Evolutionary conservation across 1,284 basidiomycete genomes (phyloP).

Genomic region (Butyriboletus appendiculatus): DNA sequence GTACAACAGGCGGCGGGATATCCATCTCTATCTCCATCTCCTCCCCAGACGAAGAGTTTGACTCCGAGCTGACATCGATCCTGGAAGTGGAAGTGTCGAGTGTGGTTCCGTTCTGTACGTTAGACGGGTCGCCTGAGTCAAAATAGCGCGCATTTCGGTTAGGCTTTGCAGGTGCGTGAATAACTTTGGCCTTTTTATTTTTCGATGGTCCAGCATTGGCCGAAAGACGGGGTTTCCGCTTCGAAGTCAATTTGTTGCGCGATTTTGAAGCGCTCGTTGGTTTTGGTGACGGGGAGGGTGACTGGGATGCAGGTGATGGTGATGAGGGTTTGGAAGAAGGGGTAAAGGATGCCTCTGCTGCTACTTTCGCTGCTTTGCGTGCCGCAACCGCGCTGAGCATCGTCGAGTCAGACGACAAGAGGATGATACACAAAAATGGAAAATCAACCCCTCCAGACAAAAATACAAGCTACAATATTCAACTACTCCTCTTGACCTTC

Average conservation of each 20-base stretch:
- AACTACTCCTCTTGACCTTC: constrained; percentile 1
- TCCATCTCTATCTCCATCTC: constrained; percentile 31
- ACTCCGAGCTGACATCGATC: constrained; percentile 38
- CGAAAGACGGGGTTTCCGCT: constrained; percentile 21
- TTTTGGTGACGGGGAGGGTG: constrained; percentile 5
- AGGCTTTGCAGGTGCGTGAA: constrained; percentile 7
- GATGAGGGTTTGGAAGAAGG: constrained; percentile 18
- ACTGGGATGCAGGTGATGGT: constrained; percentile 6
- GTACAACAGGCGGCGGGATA: constrained; percentile 5
- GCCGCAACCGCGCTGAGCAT: constrained; percentile 34
- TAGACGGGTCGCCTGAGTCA: constrained; percentile 35
- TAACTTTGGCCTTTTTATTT: constrained; percentile 26
- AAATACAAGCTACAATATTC: too few relatives aligned
- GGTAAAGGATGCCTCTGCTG: constrained; percentile 1
- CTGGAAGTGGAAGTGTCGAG: constrained; percentile 23
- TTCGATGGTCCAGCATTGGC: constrained; percentile 5
- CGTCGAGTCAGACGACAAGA: neutral
- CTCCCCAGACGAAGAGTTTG: constrained; percentile 28
- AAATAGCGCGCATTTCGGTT: constrained; percentile 37
- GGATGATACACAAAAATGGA: constrained; percentile 4
- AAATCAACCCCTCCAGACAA: neutral
- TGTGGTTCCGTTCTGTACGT: constrained; percentile 37
- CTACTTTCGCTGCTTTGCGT: constrained; percentile 24
- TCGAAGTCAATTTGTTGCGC: constrained; percentile 12
- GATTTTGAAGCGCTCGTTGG: neutral